Evolutionary conservation across 2,329 filamentous ascomycete species (phyloP).

Genomic region (Scorias spongiosa): DNA sequence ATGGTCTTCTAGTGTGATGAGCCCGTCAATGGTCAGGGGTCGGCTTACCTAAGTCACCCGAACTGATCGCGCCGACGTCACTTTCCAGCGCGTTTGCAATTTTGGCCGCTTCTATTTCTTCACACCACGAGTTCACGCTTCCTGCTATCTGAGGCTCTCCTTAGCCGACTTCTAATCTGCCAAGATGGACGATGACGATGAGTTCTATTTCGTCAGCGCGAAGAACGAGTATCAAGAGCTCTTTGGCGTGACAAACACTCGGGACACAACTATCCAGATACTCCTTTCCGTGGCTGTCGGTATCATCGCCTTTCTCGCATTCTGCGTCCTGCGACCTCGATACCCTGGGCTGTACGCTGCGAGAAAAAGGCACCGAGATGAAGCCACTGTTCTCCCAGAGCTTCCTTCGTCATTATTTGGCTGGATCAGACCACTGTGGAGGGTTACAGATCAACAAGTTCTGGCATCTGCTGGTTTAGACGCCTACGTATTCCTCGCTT

Average conservation of each 20-base stretch:
- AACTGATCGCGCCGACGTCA: too few relatives aligned
- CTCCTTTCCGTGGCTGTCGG: conserved; percentile 58
- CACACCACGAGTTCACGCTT: too few relatives aligned
- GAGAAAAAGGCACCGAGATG: conserved; percentile 58
- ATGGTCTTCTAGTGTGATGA: too few relatives aligned
- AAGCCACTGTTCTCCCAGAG: conserved; percentile 53
- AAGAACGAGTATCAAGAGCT: conserved; percentile 4
- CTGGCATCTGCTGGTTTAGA: conserved; percentile 82
- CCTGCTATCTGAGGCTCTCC: too few relatives aligned
- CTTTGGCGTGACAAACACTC: conserved; percentile 21
- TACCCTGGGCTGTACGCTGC: conserved; percentile 88
- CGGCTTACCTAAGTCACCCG: too few relatives aligned
- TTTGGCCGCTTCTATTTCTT: too few relatives aligned
- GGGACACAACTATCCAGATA: conserved; percentile 45
- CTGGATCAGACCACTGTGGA: conserved; percentile 80
- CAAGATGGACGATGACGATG: conserved; percentile 4
- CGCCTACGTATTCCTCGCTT: conserved; percentile 86
- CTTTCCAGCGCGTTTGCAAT: too few relatives aligned
- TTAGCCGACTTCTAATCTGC: too few relatives aligned
- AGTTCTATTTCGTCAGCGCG: conserved; percentile 9
- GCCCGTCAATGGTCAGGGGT: too few relatives aligned
- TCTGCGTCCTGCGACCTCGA: conserved; percentile 73
- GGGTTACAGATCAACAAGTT: conserved; percentile 76
- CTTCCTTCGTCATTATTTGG: conserved; percentile 77
- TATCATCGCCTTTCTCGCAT: conserved; percentile 54